Conservation (phyloP, 2,329 filamentous ascomycete genomes). For the Fusarium sulawesiense region DNA sequence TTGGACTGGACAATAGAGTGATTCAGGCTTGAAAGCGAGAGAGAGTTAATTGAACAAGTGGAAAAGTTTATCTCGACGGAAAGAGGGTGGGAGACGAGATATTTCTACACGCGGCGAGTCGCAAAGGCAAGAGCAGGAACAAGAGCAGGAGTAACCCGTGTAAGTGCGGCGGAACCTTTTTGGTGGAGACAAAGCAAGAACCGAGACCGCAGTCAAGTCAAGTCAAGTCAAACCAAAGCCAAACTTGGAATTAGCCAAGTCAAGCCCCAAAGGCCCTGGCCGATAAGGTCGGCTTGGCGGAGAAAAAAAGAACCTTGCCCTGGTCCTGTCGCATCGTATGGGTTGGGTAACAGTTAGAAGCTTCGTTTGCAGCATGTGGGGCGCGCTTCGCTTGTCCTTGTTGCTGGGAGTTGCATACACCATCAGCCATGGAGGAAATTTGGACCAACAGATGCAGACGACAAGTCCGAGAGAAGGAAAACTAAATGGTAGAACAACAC, state of each 20-base stretch:
- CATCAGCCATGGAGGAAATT: constrained; percentile 22
- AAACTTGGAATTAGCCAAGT: constrained; percentile 23
- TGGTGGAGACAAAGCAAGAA: constrained; percentile 32
- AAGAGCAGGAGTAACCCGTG: constrained; percentile 16
- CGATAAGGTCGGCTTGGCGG: constrained; percentile 40
- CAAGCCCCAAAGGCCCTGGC: constrained; percentile 6
- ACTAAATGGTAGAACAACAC: constrained; percentile 18
- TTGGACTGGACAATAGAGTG: constrained; percentile 8
- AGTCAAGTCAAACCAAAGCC: constrained; percentile 7
- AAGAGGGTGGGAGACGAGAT: constrained; percentile 43
- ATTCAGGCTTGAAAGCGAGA: neutral
- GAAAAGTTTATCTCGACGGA: constrained; percentile 9
- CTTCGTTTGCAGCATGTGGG: constrained; percentile 47
- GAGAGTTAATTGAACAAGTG: constrained; percentile 19
- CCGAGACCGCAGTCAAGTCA: constrained; percentile 7
- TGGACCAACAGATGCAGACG: constrained; percentile 30
- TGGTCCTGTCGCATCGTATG: neutral
- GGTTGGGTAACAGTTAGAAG: constrained; percentile 19
- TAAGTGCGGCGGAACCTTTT: constrained; percentile 40
- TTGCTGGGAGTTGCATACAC: constrained; percentile 38
- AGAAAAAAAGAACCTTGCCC: constrained; percentile 12
- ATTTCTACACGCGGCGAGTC: constrained; percentile 38
- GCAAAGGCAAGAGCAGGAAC: neutral
- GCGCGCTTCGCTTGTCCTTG: constrained; percentile 20
- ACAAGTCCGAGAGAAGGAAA: constrained; percentile 33